Conservation (phyloP, 2,329 filamentous ascomycete genomes). For the Periconia sp. region DNA sequence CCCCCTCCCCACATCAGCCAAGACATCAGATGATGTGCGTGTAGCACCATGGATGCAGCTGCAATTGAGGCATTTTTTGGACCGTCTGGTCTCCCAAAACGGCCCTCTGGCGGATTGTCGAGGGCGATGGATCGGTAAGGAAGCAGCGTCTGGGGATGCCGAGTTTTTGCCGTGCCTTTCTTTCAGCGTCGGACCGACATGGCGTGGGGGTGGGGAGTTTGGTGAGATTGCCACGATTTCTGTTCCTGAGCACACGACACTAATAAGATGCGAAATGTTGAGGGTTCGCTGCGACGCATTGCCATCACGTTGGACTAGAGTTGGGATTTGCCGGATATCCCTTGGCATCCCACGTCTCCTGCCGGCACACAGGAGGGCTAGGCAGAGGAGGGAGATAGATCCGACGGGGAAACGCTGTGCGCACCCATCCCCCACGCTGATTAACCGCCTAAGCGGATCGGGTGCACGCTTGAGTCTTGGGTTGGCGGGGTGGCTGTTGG, state of each 20-base stretch:
- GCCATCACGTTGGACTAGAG: background rate
- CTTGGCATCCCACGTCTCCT: slow-evolving; percentile 3
- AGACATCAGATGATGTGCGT: background rate
- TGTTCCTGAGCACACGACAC: slow-evolving; percentile 1
- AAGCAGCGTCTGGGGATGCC: background rate
- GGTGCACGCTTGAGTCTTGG: background rate
- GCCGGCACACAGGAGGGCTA: background rate
- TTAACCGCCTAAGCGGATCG: background rate
- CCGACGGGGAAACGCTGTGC: background rate
- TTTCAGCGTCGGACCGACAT: background rate
- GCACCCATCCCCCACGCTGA: slow-evolving; percentile 1
- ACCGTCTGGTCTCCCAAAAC: background rate
- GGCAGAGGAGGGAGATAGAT: background rate
- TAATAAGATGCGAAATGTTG: background rate
- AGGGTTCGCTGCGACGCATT: background rate
- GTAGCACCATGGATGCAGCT: background rate
- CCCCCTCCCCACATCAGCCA: background rate
- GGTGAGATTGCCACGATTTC: background rate
- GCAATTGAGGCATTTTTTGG: slow-evolving; percentile 1
- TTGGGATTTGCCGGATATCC: background rate
- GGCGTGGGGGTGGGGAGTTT: background rate
- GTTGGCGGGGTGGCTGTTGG: background rate
- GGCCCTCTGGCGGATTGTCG: background rate
- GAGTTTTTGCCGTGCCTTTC: background rate
- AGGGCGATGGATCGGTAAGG: background rate